Conservation (phyloP, 1,284 basidiomycete species). For the Ustilago vetiveriae region DNA sequence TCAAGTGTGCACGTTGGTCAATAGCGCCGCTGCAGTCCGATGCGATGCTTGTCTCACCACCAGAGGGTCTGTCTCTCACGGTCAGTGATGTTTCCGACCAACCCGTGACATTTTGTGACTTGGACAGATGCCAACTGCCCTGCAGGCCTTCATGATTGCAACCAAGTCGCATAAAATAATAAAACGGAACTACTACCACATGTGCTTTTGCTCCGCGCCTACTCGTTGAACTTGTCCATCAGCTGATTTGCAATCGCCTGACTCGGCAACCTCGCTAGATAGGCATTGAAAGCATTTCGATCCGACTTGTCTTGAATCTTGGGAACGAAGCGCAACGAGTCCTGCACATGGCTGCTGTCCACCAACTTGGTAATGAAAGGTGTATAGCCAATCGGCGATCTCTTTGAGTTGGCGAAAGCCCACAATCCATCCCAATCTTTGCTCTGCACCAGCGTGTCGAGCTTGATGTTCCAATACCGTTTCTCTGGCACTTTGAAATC, state of each 20-base stretch:
- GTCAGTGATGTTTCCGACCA: no score
- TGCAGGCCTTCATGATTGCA: no score
- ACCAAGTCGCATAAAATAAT: no score
- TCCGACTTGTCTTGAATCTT: slow-evolving; percentile 56
- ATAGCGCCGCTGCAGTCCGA: slow-evolving; percentile 3
- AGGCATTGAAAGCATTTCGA: slow-evolving; percentile 32
- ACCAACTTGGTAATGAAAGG: slow-evolving; percentile 56
- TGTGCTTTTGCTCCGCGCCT: no score
- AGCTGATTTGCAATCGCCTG: slow-evolving; percentile 37
- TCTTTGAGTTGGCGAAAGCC: slow-evolving; percentile 68
- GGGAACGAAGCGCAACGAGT: slow-evolving; percentile 52
- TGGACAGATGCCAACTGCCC: no score
- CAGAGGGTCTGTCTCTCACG: slow-evolving; percentile 17
- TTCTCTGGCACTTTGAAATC: slow-evolving; percentile 63
- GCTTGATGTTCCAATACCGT: slow-evolving; percentile 54
- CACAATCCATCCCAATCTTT: slow-evolving; percentile 57
- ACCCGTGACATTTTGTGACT: no score
- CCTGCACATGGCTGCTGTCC: slow-evolving; percentile 51
- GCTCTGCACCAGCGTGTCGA: slow-evolving; percentile 44
- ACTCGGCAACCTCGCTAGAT: slow-evolving; percentile 28
- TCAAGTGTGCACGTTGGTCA: slow-evolving; percentile 39
- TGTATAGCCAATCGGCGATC: slow-evolving; percentile 89
- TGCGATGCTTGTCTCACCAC: slow-evolving; percentile 39
- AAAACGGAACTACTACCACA: no score
- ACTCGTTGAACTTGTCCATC: slow-evolving; percentile 30